Percentiles rank a stretch among this genome's conserved stretches.
phyloP scores from a whole-genome alignment of 2,329 filamentous ascomycete genomes.

The Botrytis squamosa region DNA sequence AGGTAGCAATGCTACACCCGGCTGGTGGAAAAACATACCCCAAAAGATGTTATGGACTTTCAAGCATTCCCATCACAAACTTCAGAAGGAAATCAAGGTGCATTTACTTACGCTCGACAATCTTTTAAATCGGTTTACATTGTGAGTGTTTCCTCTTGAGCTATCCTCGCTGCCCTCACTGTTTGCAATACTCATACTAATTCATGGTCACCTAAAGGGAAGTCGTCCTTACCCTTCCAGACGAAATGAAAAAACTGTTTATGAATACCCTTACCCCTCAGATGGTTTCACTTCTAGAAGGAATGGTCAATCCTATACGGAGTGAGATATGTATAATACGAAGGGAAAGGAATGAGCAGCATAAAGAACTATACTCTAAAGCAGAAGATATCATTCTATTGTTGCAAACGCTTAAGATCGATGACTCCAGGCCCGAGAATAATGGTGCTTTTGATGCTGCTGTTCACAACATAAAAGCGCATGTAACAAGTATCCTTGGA shows the following conservation, averaged over 20 bases:
- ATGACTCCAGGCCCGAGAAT: neutral
- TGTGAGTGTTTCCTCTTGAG: neutral
- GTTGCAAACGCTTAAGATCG: neutral
- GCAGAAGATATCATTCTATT: neutral
- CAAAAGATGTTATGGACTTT: constrained; percentile 4
- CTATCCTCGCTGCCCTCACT: accelerated
- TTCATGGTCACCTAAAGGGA: neutral
- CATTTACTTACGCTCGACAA: neutral
- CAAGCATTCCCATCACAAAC: neutral
- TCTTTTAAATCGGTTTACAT: neutral
- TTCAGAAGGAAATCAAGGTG: neutral
- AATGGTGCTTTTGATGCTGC: neutral
- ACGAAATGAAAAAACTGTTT: neutral
- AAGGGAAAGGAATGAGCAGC: neutral
- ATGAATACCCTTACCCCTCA: neutral
- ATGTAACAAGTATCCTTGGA: no score
- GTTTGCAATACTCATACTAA: neutral
- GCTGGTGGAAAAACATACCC: neutral
- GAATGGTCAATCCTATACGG: neutral
- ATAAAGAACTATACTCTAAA: neutral
- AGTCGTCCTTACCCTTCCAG: neutral
- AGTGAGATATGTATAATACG: neutral
- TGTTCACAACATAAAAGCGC: neutral
- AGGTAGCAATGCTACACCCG: neutral
- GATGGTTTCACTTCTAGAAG: neutral